phyloP scores from a whole-genome alignment of 768 basidiomycete genomes.

The Heimioporus sp. region DNA sequence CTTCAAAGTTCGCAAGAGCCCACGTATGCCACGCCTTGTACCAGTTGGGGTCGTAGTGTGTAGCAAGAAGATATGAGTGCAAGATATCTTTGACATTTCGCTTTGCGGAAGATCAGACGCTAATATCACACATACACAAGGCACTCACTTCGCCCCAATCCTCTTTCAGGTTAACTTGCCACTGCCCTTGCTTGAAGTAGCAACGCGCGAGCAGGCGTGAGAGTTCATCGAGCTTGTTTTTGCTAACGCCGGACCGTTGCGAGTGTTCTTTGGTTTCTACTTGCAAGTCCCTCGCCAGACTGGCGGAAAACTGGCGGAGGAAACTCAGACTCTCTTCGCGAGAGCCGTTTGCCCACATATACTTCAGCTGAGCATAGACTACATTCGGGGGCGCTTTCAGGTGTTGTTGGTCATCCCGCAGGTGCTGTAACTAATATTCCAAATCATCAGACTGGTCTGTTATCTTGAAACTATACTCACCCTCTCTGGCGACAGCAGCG shows the following conservation, averaged over 20 bases:
- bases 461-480: conserved; percentile 32
- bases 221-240: conserved; percentile 63
- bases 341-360: conserved; percentile 88
- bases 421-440: conserved; percentile 38
- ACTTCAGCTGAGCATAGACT: conserved; percentile 94
- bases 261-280: conserved; percentile 51
- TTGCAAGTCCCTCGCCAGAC: conserved; percentile 72
- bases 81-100: conserved; percentile 80
- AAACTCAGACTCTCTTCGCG: conserved; percentile 78
- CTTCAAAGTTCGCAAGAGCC: conserved; percentile 96
- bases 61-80: conserved; percentile 81
- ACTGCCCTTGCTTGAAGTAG: conserved; percentile 94
- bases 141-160: conserved; percentile 71
- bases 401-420: conserved; percentile 50
- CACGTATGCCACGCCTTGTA: conserved; percentile 99
- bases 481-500: conserved; percentile 74
- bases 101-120: conserved; percentile 38
- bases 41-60: conserved; percentile 92
- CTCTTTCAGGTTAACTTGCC: conserved; percentile 83
- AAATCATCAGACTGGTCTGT: not conserved
- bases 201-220: conserved; percentile 92
- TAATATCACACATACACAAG: not conserved
- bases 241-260: conserved; percentile 51
- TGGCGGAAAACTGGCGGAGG: conserved; percentile 79
- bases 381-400: conserved; percentile 89